Base-by-base conservation (phyloP, 495 filamentous ascomycete species). In the Penicillium samsonianum region DNA sequence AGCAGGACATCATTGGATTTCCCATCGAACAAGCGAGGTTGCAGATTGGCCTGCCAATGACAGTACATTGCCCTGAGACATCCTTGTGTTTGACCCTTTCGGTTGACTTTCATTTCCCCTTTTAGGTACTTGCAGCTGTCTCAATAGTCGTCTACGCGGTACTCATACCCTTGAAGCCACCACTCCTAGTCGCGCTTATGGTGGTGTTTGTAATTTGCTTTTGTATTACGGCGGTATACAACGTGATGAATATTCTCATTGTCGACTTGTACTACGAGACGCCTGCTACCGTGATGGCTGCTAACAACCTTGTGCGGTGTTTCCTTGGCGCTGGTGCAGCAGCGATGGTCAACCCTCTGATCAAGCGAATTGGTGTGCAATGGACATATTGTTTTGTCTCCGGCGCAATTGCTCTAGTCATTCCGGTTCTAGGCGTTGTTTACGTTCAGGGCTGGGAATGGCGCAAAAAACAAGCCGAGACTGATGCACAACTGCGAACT, bases 231-330 rank as follows among this genome's bases (percentile, higher is more conserved):
- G 81, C 78, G 1, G 74, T 78, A 3, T 85, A 84, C 55, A 80
- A 79, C 69, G 31, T 68, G 61, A 54, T 53, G 57, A 73, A 71
- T 50, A 55, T 67, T 4, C 53, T 71, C 4, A 60, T 90, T 12
- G 79, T 89, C 3, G 88, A 90, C 51, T 70, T 90, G 26, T 82
- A 87, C 58, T 83, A 82, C 4, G 65, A 71, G 0, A 79, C 70
- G 0, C 84, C 87, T 0, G 82, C 82, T 0, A 84, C 87, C 0
- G 87, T 83, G 0, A 84, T 85, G 28, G 87, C 88, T 6, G 83
- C 86, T 1, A 88, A 87, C 58, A 91, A 92, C 63, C 70, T 92
- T 9, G 81, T 84, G 0, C 71, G 87, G 7, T 91, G 87, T 60
- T 65, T 85, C 38, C 62, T 90, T 12, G 87, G 87, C 4, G 88